Evolutionary conservation across 345 rosid genomes (phyloP), one percentile per base, ranked within the genome.

Genomic region (Cardamine chenopodiifolia): DNA sequence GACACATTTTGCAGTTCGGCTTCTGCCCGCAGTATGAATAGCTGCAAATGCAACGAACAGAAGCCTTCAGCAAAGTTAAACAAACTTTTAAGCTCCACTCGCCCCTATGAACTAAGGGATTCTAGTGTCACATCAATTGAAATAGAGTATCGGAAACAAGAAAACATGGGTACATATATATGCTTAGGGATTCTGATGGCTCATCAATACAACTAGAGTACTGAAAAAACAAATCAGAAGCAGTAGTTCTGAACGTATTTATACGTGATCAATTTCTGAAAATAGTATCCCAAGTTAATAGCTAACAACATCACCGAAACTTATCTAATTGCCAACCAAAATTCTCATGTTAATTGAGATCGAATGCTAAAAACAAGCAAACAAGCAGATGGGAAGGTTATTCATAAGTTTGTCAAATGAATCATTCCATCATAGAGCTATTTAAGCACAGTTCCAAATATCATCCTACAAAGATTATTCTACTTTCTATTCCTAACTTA

Each of bases 21-120:
- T 85, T 91, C 97, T 5, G 95, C 91, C 14, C 95, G 95, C 72
- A 94, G 35, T 66, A 94, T 75, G 69, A 94, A 91, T 82, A 91
- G 77, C 98, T 94, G 92, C 83, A 84, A 45, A 53, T 53, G 70
- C 66, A 71, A 62, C 50, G 8, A 76, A 80, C 55, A 76, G 69
- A 75, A 62, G n/a, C 56, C 54, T 35, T 62, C 52, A 73, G 25
- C 4, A n/a, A 28, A 1, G 49, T 26, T 9, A 48, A 31, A 45
- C 14, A 34, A 8, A 6, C n/a, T 17, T 45, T 67, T 34, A 56
- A 70, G 25, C 35, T 76, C 31, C 17, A 52, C 44, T 58, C 18
- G 12, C 32, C n/a, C 28, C 12, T 8, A 9, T 35, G 29, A 4
- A 49, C 40, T 13, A 69, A 23, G 23, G 31, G 47, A 52, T 58